Percentiles rank a stretch among this genome's conserved stretches.
These are phyloP conservation scores for Fusarium sp. DNA, from an alignment of 2,329 filamentous ascomycete species.

Conservation along the genomic window DNA sequence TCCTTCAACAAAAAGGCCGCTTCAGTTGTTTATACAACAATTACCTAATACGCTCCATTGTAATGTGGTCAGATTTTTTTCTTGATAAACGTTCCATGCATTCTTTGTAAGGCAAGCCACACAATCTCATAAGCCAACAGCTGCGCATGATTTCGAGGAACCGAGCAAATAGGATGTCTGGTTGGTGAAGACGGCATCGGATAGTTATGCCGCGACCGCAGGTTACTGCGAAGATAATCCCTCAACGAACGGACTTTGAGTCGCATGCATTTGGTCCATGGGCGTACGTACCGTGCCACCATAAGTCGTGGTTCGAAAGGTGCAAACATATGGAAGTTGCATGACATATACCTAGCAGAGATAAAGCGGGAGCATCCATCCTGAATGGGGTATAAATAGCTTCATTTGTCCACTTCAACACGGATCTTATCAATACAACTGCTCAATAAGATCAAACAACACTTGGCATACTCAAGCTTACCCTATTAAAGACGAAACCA, in stretches of 20 bases:
- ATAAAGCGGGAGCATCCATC: background rate
- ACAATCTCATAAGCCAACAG: slow-evolving; percentile 20
- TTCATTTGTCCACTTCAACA: background rate
- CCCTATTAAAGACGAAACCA: background rate
- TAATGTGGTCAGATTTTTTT: background rate
- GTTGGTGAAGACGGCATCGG: background rate
- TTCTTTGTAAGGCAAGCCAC: slow-evolving; percentile 36
- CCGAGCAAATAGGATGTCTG: slow-evolving; percentile 1
- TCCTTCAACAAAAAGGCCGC: background rate
- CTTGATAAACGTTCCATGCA: slow-evolving; percentile 19
- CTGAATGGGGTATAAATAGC: slow-evolving; percentile 14
- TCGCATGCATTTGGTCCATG: background rate
- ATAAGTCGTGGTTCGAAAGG: background rate
- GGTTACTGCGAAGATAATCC: background rate
- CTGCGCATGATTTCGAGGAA: slow-evolving; percentile 7
- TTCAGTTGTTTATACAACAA: background rate
- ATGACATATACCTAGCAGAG: background rate
- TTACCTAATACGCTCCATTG: background rate
- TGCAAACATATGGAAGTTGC: background rate
- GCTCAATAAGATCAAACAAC: background rate
- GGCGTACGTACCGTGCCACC: background rate
- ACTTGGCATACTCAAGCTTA: background rate
- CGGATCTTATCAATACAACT: background rate
- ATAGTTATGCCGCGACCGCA: background rate
- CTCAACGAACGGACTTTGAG: background rate